Conservation (phyloP, 1,284 basidiomycete species). For the Erythrobasidium hasegawianum region DNA sequence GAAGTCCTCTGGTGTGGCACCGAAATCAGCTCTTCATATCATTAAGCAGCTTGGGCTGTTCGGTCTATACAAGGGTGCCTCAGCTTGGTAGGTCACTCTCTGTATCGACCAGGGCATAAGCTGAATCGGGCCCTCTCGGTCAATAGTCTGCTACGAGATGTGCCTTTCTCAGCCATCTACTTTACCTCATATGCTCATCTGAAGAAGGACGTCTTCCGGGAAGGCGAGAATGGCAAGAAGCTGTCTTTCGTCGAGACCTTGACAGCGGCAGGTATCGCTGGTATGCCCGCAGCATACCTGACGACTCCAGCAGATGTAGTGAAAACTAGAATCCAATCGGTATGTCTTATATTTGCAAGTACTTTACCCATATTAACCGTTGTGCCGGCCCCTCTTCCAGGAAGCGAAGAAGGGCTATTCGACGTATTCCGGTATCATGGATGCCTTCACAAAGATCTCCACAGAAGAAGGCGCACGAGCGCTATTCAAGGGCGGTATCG, state of each 20-base stretch:
- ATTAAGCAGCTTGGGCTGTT: constrained; percentile 85
- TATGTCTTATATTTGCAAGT: not conserved
- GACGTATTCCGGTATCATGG: constrained; percentile 81
- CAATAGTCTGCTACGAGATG: constrained; percentile 66
- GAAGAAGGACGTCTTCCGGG: constrained; percentile 89
- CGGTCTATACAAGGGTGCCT: constrained; percentile 86
- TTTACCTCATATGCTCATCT: constrained; percentile 55
- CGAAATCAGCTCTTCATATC: constrained; percentile 85
- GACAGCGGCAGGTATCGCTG: constrained; percentile 68
- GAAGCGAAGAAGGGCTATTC: constrained; percentile 90
- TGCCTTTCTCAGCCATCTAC: constrained; percentile 69
- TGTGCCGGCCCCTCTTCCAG: not conserved
- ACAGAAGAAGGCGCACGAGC: constrained; percentile 79
- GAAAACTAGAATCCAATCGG: constrained; percentile 92
- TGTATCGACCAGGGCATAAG: not conserved
- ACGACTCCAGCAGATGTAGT: constrained; percentile 88
- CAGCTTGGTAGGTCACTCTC: constrained; percentile 58
- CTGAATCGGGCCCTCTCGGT: too few species aligned
- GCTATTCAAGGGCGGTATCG: constrained; percentile 91
- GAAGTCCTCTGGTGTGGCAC: constrained; percentile 66
- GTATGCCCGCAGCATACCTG: constrained; percentile 59
- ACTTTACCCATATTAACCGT: not conserved
- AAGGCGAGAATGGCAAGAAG: constrained; percentile 92
- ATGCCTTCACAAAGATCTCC: constrained; percentile 81
- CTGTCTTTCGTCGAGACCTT: constrained; percentile 88